Evolutionary conservation across 306 rosid genomes (phyloP), one percentile per base, ranked within the genome.

Genomic region (Begonia loranthoides): DNA sequence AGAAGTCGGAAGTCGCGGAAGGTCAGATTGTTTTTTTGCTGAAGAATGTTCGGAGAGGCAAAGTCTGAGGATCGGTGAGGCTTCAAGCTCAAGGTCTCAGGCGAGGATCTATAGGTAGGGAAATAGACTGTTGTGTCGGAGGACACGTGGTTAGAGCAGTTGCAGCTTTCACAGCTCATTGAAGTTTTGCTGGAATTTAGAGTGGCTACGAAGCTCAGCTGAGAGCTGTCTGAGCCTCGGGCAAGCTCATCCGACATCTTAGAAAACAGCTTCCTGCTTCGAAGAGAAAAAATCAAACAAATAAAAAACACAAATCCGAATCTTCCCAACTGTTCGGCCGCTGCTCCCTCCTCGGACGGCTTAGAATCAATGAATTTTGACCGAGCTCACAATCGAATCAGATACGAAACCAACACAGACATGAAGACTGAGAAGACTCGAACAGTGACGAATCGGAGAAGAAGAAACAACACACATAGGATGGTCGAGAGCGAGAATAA

Each of bases 91-190:
- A 82, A 66, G 17, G 33, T 69, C 1, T 86, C 87, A 1, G 80
- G 78, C 1, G 76, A 65, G 9, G 68, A 41, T 0, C 56, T 62
- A 7, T 55, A 44, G 13, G 57, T 57, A 49, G 65, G 28, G 2
- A 11, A 56, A 4, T 49, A 49, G 1, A 65, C 51, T 13, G 87
- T 1, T 15, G 62, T 66, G 38, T 86, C 86, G 54, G 82, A 86
- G 7, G 95, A 86, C 45, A 82, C 79, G 13, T 88, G 88, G 70
- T 86, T 79, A 76, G 73, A 79, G 19, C 88, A 82, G 70, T 86
- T 82, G 50, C 93, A 82, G 56, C 83, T 82, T 10, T 82, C 95
- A 17, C 87, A 74, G 66, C 95, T 82, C 81, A 86, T 79, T 1
- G 93, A 79, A 53, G 73, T 72, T 39, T 71, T 62, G 14, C 93